phyloP scores from a whole-genome alignment of 2,329 filamentous ascomycete genomes.

The Paraphaeosphaeria sporulosa region DNA sequence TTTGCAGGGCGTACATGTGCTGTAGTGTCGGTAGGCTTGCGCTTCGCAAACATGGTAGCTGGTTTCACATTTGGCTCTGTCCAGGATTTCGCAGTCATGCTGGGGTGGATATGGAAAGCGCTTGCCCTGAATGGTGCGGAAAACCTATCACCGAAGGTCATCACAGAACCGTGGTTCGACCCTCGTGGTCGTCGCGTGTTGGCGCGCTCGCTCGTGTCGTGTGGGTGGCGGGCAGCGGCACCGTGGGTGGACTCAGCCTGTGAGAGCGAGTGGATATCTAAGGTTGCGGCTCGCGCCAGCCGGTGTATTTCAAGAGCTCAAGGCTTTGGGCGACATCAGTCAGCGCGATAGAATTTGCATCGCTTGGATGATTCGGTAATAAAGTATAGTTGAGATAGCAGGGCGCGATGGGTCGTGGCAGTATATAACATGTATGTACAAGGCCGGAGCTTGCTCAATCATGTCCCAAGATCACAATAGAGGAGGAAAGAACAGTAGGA shows the following conservation, averaged over 20 bases:
- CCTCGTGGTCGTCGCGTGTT: background rate
- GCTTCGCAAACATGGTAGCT: background rate
- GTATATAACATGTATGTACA: background rate
- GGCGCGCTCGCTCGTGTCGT: background rate
- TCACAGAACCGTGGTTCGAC: background rate
- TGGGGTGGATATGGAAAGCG: background rate
- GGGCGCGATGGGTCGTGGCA: background rate
- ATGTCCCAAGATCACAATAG: background rate
- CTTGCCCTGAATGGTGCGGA: background rate
- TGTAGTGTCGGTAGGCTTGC: background rate
- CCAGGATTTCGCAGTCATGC: background rate
- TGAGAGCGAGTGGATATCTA: too few species aligned
- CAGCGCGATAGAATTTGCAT: too few species aligned
- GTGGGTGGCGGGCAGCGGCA: background rate
- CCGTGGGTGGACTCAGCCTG: too few species aligned
- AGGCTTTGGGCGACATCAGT: too few species aligned
- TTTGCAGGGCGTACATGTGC: background rate
- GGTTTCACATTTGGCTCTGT: background rate
- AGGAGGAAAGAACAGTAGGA: background rate
- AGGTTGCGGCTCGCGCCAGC: too few species aligned
- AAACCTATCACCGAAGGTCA: background rate
- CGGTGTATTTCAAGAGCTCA: too few species aligned
- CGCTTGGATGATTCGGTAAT: too few species aligned
- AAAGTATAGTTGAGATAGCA: background rate
- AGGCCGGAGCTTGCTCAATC: background rate